Evolutionary conservation across 176 grass and related monocot genomes (phyloP), one percentile per base, ranked within the genome.

Genomic region (Tillandsia leiboldiana): DNA sequence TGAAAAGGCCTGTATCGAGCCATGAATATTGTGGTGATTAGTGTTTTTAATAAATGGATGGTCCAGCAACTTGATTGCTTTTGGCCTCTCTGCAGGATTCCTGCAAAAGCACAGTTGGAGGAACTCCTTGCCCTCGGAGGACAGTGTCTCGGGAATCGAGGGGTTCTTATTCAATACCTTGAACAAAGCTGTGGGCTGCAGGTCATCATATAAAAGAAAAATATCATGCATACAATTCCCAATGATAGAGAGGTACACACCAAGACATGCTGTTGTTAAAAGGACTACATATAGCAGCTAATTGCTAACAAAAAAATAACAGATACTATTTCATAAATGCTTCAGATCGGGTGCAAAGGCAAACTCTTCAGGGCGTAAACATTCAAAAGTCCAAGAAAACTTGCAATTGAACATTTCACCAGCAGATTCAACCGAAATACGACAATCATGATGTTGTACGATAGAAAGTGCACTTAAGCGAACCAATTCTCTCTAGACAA

Each of bases 111-210:
- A 97, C 57, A 73, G 66, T 64, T 86, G 89, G 11, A 97, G 74
- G 64, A 97, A 97, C 42, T 92, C 79, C 77, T 92, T 92, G 22
- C 82, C 89, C 72, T 90, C 89, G 7, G 59, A 33, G 28, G 94
- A 92, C 72, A 92, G 83, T 48, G 75, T 81, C 0, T 90, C 84
- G 48, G 89, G 94, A 75, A 97, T 77, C 24, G 79, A 70, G 26
- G 86, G 89, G 59, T 88, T 81, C 66, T 85, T 85, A 74, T 83
- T 78, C 80, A 97, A 81, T 27, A 97, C 94, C 59, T 83, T 97
- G 83, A 97, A 97, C 89, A 97, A 92, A 29, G 94, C 94, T 26
- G 87, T 84, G 49, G 86, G 76, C 89, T 96, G 83, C 63, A 57
- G 29, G 50, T 58, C 4, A 77, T 20, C 12, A 48, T 49, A 77